A percentile compares a stretch with the other conserved stretches of the same genome.
These are phyloP conservation scores for Combretum micranthum DNA, from an alignment of 345 rosid genomes.

Conservation along the genomic window DNA sequence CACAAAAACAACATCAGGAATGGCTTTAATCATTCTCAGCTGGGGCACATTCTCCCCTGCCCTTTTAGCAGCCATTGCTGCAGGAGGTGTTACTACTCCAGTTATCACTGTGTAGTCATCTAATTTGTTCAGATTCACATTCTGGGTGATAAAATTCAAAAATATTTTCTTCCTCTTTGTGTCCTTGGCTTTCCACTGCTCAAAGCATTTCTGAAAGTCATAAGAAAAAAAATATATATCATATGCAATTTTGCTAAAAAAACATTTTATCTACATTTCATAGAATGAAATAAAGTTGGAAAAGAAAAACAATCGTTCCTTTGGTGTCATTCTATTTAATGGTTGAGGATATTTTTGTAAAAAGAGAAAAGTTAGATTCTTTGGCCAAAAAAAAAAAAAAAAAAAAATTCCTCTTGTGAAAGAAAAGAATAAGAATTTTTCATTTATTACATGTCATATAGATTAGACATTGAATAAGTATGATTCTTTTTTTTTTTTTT, in stretches of 20 bases:
- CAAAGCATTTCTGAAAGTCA: constrained; percentile 30
- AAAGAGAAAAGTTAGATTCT: no score
- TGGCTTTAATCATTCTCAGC: constrained; percentile 39
- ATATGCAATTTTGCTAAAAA: no score
- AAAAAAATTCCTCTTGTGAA: no score
- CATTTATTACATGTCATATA: no score
- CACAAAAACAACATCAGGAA: constrained; percentile 82
- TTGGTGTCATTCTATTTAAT: no score
- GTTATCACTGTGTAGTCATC: constrained; percentile 52
- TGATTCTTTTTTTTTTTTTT: neutral
- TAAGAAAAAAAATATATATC: no score
- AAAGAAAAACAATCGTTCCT: no score
- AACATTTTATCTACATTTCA: neutral
- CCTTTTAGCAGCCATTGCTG: constrained; percentile 84
- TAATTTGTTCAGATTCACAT: constrained; percentile 37
- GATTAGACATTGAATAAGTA: no score
- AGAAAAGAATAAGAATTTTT: no score
- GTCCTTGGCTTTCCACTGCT: constrained; percentile 27
- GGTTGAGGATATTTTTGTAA: no score
- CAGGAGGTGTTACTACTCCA: constrained; percentile 66
- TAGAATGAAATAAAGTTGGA: no score
- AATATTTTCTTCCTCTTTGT: constrained; percentile 31
- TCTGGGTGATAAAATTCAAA: constrained; percentile 32
- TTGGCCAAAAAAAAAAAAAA: no score
- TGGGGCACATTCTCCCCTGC: constrained; percentile 82